phyloP scores from a whole-genome alignment of 192 early-diverging fungal species.

The Glomus cerebriforme region DNA sequence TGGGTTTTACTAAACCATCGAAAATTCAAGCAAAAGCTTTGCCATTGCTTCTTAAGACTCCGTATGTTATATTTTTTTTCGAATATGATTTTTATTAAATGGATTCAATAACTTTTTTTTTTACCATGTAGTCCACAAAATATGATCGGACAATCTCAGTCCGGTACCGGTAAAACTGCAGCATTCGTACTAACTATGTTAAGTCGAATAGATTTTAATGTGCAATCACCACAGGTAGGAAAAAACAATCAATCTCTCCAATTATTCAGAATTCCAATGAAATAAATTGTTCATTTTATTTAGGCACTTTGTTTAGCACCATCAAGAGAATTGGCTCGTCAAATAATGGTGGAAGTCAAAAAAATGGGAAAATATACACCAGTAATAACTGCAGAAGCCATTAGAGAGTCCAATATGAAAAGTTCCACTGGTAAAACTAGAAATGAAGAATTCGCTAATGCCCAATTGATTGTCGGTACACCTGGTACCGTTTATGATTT shows the following conservation, averaged over 20 bases:
- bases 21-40: constrained; percentile 96
- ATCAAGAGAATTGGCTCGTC: constrained; percentile 90
- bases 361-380: constrained; percentile 91
- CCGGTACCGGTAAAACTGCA: constrained; percentile 98
- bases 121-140: constrained; percentile 67
- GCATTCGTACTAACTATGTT: constrained; percentile 95
- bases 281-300: background rate
- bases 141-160: constrained; percentile 98
- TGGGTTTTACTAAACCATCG: constrained; percentile 91
- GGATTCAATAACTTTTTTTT: background rate
- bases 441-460: constrained; percentile 53
- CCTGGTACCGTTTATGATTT: constrained; percentile 88
- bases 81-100: background rate
- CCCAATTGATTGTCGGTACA: constrained; percentile 91
- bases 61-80: constrained; percentile 48
- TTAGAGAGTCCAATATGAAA: constrained; percentile 63
- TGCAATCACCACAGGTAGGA: constrained; percentile 66
- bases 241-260: background rate
- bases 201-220: constrained; percentile 73
- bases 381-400: constrained; percentile 72
- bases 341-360: constrained; percentile 89
- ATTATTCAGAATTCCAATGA: background rate
- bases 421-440: constrained; percentile 34
- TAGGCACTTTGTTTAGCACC: constrained; percentile 88
- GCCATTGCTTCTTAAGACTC: constrained; percentile 82